phyloP scores from a whole-genome alignment of 2,329 filamentous ascomycete genomes.

The Aspergillus proliferans region DNA sequence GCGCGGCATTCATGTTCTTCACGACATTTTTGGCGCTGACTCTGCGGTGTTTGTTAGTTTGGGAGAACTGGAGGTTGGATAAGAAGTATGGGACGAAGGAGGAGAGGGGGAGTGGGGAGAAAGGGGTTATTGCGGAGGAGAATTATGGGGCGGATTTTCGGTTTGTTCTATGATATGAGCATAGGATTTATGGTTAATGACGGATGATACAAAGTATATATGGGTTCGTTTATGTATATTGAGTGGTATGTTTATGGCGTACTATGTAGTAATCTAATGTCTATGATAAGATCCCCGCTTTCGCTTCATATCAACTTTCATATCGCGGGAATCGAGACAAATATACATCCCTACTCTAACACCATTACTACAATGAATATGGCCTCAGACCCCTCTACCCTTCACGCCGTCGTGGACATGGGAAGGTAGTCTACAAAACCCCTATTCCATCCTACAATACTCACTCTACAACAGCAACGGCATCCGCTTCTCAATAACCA shows the following conservation, averaged over 20 bases:
- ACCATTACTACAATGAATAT: background rate
- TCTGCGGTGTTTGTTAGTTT: conserved; percentile 50
- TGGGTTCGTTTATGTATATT: background rate
- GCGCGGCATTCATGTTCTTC: conserved; percentile 57
- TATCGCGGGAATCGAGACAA: too few species aligned
- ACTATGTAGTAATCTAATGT: too few species aligned
- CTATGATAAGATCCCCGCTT: too few species aligned
- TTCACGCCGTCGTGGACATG: conserved; percentile 37
- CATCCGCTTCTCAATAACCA: conserved; percentile 84
- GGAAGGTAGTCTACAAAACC: conserved; percentile 26
- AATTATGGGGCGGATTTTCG: conserved; percentile 36
- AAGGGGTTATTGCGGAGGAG: conserved; percentile 26
- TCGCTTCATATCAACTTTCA: background rate
- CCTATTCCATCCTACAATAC: background rate
- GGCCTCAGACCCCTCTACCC: background rate
- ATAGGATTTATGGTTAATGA: background rate
- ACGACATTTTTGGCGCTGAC: conserved; percentile 50
- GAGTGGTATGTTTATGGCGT: background rate
- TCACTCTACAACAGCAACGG: conserved; percentile 57
- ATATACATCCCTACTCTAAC: too few species aligned
- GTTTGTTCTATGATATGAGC: conserved; percentile 27
- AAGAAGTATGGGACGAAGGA: conserved; percentile 35
- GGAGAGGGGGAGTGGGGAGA: conserved; percentile 12
- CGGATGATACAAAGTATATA: too few species aligned
- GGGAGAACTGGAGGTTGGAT: conserved; percentile 58